Conservation (phyloP, 1,284 basidiomycete genomes). For the Schizophyllum commune region DNA sequence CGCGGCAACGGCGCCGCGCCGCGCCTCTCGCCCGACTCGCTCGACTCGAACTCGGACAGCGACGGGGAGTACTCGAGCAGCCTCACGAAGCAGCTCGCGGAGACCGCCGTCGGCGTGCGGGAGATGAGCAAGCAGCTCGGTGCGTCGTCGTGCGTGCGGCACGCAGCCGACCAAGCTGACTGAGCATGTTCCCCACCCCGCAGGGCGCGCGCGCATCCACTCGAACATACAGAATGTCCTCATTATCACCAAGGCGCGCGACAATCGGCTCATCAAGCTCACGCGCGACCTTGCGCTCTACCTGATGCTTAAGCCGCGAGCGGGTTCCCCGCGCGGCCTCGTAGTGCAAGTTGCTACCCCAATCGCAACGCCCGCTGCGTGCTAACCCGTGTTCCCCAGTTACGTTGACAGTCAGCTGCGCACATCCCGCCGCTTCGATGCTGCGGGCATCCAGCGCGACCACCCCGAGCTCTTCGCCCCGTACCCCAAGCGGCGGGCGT, state of each 20-base stretch:
- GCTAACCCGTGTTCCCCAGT: conserved; percentile 28
- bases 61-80: conserved; percentile 66
- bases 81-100: conserved; percentile 88
- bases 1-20: conserved; percentile 2
- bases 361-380: conserved; percentile 3
- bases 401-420: conserved; percentile 97
- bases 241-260: conserved; percentile 96
- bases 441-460: conserved; percentile 77
- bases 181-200: neutral
- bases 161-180: conserved; percentile 6
- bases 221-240: conserved; percentile 90
- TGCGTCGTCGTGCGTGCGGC: conserved; percentile 31
- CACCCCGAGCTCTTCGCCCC: conserved; percentile 88
- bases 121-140: conserved; percentile 99
- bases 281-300: conserved; percentile 94
- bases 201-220: conserved; percentile 87
- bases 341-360: conserved; percentile 49
- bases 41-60: conserved; percentile 27
- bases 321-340: conserved; percentile 58
- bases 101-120: conserved; percentile 93
- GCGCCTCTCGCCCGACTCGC: neutral
- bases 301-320: conserved; percentile 75
- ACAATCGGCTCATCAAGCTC: conserved; percentile 93
- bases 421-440: conserved; percentile 90
- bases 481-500: conserved; percentile 63